These are phyloP conservation scores for Triticum monococcum DNA, from an alignment of 176 grass and related monocot species.

Conservation along the genomic window DNA sequence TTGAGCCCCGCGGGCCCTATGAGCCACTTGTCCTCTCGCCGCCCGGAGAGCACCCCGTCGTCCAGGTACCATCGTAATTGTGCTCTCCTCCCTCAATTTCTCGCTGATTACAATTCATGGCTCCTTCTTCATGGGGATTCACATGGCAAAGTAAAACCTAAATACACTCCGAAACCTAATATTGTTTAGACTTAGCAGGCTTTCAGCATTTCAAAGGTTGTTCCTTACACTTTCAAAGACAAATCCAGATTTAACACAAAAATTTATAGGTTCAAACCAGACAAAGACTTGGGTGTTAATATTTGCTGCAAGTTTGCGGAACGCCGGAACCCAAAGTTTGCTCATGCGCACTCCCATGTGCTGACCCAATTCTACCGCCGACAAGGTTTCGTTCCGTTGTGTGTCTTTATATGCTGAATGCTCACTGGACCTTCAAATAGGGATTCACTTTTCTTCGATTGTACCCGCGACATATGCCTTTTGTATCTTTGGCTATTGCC, in stretches of 20 bases:
- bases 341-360: not conserved
- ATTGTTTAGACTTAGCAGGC: not conserved
- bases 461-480: not conserved
- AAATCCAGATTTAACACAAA: not conserved
- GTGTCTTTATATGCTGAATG: conserved; percentile 13
- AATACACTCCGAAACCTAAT: not conserved
- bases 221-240: not conserved
- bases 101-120: not conserved
- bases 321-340: not conserved
- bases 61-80: conserved; percentile 49
- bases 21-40: conserved; percentile 76
- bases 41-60: conserved; percentile 48
- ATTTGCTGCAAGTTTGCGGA: not conserved
- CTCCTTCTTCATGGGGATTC: not conserved
- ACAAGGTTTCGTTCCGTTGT: not conserved
- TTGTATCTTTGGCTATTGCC: not conserved
- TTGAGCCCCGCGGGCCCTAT: conserved; percentile 57
- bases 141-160: not conserved
- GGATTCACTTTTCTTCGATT: not conserved
- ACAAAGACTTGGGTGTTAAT: not conserved
- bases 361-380: not conserved
- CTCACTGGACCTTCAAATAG: conserved; percentile 15
- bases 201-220: not conserved
- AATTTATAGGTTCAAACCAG: not conserved
- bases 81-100: not conserved